Conservation (phyloP, 75 land plant genomes). For the Cupressus sempervirens region DNA sequence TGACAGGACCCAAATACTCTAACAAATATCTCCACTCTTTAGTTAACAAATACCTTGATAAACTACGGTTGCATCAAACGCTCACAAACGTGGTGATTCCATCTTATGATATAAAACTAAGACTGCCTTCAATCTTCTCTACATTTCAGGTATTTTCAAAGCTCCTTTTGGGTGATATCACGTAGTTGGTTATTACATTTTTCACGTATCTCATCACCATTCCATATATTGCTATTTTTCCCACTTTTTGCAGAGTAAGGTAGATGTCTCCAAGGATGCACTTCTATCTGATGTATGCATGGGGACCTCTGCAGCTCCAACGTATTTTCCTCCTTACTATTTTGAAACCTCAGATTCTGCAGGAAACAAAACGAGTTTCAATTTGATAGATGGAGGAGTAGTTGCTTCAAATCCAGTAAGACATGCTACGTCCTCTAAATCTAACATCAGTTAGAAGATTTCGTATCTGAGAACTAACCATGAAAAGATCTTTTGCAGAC, state of each 20-base stretch:
- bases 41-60: constrained; percentile 7
- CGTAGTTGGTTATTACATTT: not conserved
- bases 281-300: constrained; percentile 8
- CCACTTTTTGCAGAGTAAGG: constrained; percentile 5
- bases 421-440: too few species aligned
- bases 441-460: not conserved
- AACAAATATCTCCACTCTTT: constrained; percentile 14
- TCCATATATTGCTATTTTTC: not conserved
- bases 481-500: not conserved
- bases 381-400: constrained; percentile 31
- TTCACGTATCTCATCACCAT: not conserved
- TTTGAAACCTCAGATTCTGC: constrained; percentile 10
- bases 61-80: constrained; percentile 17
- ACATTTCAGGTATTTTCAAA: constrained; percentile 15
- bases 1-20: constrained; percentile 32
- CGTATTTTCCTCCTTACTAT: constrained; percentile 25
- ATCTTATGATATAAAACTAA: constrained; percentile 23
- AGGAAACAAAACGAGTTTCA: constrained; percentile 8
- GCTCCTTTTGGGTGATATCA: not conserved
- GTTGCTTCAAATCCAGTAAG: constrained; percentile 25
- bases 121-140: constrained; percentile 34
- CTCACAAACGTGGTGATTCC: constrained; percentile 34
- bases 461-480: not conserved
- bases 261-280: constrained; percentile 3
- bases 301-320: constrained; percentile 45